A percentile compares a stretch with the other conserved stretches of the same genome.
Conservation (phyloP, 768 basidiomycete genomes). For the Boletus reticulatus region DNA sequence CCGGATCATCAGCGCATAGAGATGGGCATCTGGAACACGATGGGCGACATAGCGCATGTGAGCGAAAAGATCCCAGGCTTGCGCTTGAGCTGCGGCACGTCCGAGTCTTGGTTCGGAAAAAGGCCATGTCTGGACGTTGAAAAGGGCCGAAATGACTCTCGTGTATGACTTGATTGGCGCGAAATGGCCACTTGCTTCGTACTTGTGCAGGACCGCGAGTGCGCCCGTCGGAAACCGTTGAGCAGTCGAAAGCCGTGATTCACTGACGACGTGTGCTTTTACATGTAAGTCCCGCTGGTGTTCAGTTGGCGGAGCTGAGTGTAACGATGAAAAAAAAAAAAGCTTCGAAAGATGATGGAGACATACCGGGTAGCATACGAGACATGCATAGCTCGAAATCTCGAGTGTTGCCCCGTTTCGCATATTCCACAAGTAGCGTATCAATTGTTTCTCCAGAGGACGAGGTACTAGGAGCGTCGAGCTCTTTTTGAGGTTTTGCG, state of each 20-base stretch:
- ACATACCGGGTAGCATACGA: no score
- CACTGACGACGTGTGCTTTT: conserved; percentile 51
- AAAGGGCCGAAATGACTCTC: conserved; percentile 58
- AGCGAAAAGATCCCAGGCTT: conserved; percentile 96
- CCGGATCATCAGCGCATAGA: conserved; percentile 86
- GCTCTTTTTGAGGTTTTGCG: no score
- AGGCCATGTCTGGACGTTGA: no score
- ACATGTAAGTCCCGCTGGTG: conserved; percentile 71
- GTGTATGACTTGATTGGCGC: conserved; percentile 78
- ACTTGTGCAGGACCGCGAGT: conserved; percentile 64
- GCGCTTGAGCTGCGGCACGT: conserved; percentile 54
- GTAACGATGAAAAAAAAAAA: not conserved
- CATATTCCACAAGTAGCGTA: conserved; percentile 48
- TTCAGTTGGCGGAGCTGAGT: conserved; percentile 42
- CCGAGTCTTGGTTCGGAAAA: conserved; percentile 24
- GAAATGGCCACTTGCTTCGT: conserved; percentile 60
- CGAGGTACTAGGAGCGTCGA: not conserved
- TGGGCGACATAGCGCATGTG: no score
- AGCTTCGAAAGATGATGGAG: not conserved
- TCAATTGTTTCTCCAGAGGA: conserved; percentile 38
- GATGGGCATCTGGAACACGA: conserved; percentile 63
- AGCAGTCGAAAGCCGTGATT: not conserved
- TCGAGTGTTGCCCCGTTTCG: conserved; percentile 42
- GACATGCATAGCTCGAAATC: conserved; percentile 51
- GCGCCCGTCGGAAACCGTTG: conserved; percentile 59